Percentiles rank a stretch among this genome's conserved stretches.
phyloP scores from a whole-genome alignment of 2,329 filamentous ascomycete species.

The Achaetomium macrosporum region DNA sequence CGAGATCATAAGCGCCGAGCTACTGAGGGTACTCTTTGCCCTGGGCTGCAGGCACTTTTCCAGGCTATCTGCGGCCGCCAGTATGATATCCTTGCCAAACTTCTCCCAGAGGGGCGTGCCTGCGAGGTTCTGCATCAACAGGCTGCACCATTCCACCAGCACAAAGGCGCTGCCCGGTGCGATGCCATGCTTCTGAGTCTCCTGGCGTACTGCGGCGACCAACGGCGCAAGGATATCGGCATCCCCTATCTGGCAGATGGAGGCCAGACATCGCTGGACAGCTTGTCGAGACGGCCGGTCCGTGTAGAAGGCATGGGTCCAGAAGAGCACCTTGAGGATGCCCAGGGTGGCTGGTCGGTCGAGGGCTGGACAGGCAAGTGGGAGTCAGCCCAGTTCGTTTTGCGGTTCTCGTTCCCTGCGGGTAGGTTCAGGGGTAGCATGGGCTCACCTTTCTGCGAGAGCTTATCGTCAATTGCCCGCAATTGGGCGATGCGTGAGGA shows the following conservation, averaged over 20 bases:
- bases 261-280: conserved; percentile 71
- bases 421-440: conserved; percentile 11
- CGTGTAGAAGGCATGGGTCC: conserved; percentile 79
- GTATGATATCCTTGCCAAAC: conserved; percentile 60
- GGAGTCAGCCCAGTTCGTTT: conserved; percentile 14
- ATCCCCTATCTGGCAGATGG: conserved; percentile 53
- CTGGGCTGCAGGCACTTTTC: conserved; percentile 69
- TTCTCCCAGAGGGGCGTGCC: conserved; percentile 57
- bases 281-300: conserved; percentile 80
- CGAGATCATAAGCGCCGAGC: conserved; percentile 71
- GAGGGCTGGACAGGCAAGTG: conserved; percentile 34
- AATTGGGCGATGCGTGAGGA: conserved; percentile 49
- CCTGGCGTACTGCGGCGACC: conserved; percentile 60
- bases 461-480: conserved; percentile 50
- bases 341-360: conserved; percentile 44
- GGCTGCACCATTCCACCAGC: conserved; percentile 80
- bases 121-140: conserved; percentile 67
- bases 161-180: conserved; percentile 80
- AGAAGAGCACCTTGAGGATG: conserved; percentile 70
- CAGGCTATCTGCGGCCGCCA: conserved; percentile 64
- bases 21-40: conserved; percentile 58
- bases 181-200: conserved; percentile 71
- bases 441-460: conserved; percentile 47
- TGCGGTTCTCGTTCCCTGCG: neutral
- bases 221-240: conserved; percentile 58